Conservation (phyloP, 1,284 basidiomycete genomes). For the Phellopilus nigrolimitatus region DNA sequence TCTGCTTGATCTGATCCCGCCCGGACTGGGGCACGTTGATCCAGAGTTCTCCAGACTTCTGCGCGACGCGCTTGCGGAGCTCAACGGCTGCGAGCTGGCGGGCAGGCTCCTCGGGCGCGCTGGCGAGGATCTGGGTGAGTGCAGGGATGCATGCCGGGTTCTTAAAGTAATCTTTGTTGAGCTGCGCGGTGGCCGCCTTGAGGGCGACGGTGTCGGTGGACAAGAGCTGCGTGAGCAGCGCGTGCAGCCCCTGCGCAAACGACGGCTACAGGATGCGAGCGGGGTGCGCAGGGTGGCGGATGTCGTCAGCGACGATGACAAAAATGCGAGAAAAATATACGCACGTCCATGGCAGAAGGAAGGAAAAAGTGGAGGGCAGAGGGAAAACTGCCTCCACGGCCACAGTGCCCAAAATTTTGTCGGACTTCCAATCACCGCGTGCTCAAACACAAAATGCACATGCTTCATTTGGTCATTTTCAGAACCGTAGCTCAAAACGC, state of each 20-base stretch:
- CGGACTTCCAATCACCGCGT: too few species aligned
- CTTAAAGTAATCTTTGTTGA: conserved; percentile 93
- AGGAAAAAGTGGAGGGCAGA: neutral
- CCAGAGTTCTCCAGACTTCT: conserved; percentile 85
- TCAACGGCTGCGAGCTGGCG: conserved; percentile 99
- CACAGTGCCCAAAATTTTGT: too few species aligned
- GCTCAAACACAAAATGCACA: too few species aligned
- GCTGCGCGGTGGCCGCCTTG: conserved; percentile 89
- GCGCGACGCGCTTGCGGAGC: conserved; percentile 86
- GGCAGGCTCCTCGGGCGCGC: conserved; percentile 72
- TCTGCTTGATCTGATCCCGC: conserved; percentile 82
- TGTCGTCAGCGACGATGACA: neutral
- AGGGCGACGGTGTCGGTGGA: conserved; percentile 83
- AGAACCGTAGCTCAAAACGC: too few species aligned
- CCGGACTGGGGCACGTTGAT: conserved; percentile 64
- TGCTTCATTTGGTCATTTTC: too few species aligned
- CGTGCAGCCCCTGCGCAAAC: conserved; percentile 76
- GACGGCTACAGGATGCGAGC: conserved; percentile 40
- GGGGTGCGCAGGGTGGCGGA: conserved; percentile 4
- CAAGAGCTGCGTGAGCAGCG: conserved; percentile 79
- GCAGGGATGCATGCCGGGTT: conserved; percentile 87
- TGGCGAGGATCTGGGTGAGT: conserved; percentile 84
- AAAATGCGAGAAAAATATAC: conserved; percentile 1
- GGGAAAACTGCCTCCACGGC: too few species aligned
- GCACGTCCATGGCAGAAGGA: conserved; percentile 13